phyloP scores from a whole-genome alignment of 1,139 yeast species.

The Suhomyces panamericanus region DNA sequence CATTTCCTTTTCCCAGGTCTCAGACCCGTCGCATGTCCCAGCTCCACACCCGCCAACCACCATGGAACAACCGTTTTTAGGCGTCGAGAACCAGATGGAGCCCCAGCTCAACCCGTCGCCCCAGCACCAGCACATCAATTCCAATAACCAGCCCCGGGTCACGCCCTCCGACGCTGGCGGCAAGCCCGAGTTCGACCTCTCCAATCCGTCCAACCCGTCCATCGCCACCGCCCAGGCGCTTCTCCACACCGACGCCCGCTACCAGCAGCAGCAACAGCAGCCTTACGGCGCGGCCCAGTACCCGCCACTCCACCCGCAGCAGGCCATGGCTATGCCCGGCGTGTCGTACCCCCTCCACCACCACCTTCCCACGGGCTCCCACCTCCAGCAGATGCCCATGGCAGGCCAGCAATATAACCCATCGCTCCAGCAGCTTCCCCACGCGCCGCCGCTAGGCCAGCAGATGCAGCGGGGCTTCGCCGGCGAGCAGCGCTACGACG shows the following conservation, averaged over 20 bases:
- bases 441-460: conserved; percentile 3
- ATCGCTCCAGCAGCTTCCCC: conserved; percentile 8
- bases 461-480: conserved; percentile 6
- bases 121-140: conserved; percentile 12
- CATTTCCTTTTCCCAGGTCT: background rate
- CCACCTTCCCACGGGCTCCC: conserved; percentile 12
- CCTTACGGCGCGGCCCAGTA: conserved; percentile 12
- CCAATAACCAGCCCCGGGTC: conserved; percentile 9
- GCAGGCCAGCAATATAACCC: conserved; percentile 8
- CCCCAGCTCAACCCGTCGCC: conserved; percentile 20
- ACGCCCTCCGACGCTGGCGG: conserved; percentile 3
- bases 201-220: conserved; percentile 22
- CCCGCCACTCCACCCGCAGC: conserved; percentile 14
- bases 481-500: conserved; percentile 7
- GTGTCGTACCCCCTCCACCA: conserved; percentile 14
- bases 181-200: conserved; percentile 17
- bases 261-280: conserved; percentile 14
- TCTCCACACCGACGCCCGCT: conserved; percentile 14
- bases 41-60: conserved; percentile 4
- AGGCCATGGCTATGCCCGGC: conserved; percentile 13
- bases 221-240: conserved; percentile 23
- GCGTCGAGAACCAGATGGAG: conserved; percentile 31
- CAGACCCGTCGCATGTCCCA: conserved; percentile 1
- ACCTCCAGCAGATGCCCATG: conserved; percentile 12
- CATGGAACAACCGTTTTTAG: conserved; percentile 40